Base-by-base conservation (phyloP, 305 asterid species). In the Euphrasia arctica region DNA sequence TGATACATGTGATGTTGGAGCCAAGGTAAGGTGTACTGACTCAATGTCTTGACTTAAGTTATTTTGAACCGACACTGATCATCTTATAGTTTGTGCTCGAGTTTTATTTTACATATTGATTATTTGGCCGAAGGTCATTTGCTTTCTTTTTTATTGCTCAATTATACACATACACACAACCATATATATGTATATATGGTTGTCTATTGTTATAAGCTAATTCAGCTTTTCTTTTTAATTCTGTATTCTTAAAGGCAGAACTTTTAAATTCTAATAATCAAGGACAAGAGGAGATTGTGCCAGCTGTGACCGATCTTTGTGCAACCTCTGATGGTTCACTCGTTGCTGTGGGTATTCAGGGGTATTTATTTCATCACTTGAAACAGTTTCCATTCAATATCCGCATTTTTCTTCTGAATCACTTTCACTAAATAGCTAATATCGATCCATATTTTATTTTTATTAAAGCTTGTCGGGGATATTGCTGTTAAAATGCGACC, bases 331-430 rank as follows among this genome's bases (percentile, higher is more conserved):
- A 80, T 78, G 87, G 96, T 58, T 81, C 95, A 4, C 64, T 85
- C 45, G 64, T 89, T 64, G 96, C 89, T 36, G 97, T 83, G 29
- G 89, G 94, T 58, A 70, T 89, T 68, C 96, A 92, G 78, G 81
- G 90, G 98, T 65, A 78, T 65, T 63, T 63, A 79, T 64, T 58
- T 51, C 51, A 65, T 69, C 52, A 14, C 59, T 60, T 54, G 8
- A 50, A 1, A n/a, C 2, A 62, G 18, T 3, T 32, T 64, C 55
- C 58, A 42, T 72, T 42, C 49, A 29, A 6, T 52, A 15, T 49
- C 18, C 8, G 9, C 12, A 34, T 31, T 34, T 42, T 66, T 58
- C 32, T 41, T 9, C 57, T 7, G 36, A 31, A 57, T 31, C 34
- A 2, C 32, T 58, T 45, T 61, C 58, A n/a, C 62, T 10, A 55